Base-by-base conservation (phyloP, 2,329 filamentous ascomycete species). In the Bipolaris victoriae region DNA sequence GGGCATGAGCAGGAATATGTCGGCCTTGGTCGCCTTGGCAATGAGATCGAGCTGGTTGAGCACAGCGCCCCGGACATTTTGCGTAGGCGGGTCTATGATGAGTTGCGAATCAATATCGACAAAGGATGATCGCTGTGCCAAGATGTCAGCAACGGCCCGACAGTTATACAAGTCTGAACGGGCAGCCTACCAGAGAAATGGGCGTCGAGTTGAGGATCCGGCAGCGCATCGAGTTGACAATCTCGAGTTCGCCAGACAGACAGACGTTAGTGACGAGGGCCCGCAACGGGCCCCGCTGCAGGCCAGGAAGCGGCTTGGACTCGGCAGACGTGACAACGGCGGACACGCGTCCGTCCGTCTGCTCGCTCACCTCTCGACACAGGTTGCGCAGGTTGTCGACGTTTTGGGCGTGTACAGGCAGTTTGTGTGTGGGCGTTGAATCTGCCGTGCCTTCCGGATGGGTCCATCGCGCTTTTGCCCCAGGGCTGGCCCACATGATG, bases 1-100 rank as follows among this genome's bases (percentile, higher is more conserved):
- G 3, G 95, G 93, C 55, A 92, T 93, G 49, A 99, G 86, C 47
- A 99, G 83, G 78, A 99, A 99, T 67, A 99, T 96, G 77, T 99
- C 95, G 52, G 96, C 94, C 49, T 95, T 95, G 60, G 93, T 97
- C 72, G 90, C 96, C 65, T 83, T 86, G 10, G 95, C 91, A 71
- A 97, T 89, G 62, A 89, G 88, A 77, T 98, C 92, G 67, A 99
- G 85, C 69, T 94, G 91, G 62, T 92, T 88, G 49, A 93, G 86
- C 26, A 97, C 90, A 46, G 87, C 85, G 62, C 88, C 84, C 73
- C 91, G 88, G 58, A 97, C 83, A 43, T 88, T 86, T 59, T 86
- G 84, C 24, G 83, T 80, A 57, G 82, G 80, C 49, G 88, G 86
- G 64, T 96, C 92, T 75, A 93, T 90, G 72, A 98, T 91, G 66